Base-by-base conservation (phyloP, 176 grass and related monocot species). In the Chrysopogon serrulatus region DNA sequence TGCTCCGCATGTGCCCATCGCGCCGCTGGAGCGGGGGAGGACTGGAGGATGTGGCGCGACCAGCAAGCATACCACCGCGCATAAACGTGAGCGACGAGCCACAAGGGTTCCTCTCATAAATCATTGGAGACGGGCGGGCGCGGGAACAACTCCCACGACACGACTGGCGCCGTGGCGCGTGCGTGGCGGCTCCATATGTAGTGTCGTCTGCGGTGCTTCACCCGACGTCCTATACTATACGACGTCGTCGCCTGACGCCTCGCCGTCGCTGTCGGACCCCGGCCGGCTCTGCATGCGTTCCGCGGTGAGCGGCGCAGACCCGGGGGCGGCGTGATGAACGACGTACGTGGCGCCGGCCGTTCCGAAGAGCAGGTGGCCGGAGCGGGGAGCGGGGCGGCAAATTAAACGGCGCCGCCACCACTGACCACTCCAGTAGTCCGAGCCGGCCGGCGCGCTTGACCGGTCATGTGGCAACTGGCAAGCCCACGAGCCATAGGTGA, bases 391-490 rank as follows among this genome's bases (percentile, higher is more conserved):
- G 62, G 31, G 24, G 54, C 30, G 60, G 60, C 85, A 5, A 34
- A n/a, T n/a, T n/a, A n/a, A 19, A 6, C 79, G 62, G 30, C n/a
- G 51, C 69, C 85, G 72, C 76, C 31, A 75, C 48, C 48, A 53
- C n/a, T n/a, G n/a, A n/a, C 18, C 19, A 8, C 48, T 53, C 48
- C 6, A 21, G 3, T 8, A 2, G 48, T 21, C 5, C 6, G 18
- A 53, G 17, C 48, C 18, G 17, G 44, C 15, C 44, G 1, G 44
- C 44, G 44, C 15, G 44, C 44, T 47, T 47, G 44, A 47, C 14
- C 15, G 15, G 43, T 16, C 43, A 51, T 19, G 18, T 19, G 48
- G 48, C 17, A n/a, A n/a, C n/a, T n/a, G n/a, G n/a, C n/a, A n/a
- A n/a, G n/a, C n/a, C n/a, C n/a, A n/a, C n/a, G n/a, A n/a, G n/a